These are phyloP conservation scores for Plantago ovata DNA, from an alignment of 257 asterid genomes.

Conservation along the genomic window DNA sequence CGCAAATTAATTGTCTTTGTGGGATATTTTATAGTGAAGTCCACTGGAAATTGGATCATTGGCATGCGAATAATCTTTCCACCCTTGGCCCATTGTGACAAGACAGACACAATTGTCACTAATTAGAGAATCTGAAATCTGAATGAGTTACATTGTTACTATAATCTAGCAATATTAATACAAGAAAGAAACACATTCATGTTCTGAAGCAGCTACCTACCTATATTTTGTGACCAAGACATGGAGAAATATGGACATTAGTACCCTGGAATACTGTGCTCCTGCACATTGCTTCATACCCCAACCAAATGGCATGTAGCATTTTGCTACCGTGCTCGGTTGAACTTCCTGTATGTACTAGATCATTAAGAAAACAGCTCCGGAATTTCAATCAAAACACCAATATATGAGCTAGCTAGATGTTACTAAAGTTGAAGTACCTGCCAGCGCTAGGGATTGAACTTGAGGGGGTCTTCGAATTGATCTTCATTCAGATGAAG, in stretches of 20 bases:
- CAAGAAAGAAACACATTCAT: too few relatives aligned
- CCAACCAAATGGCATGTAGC: constrained; percentile 82
- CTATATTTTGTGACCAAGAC: constrained; percentile 69
- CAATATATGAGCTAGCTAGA: too few relatives aligned
- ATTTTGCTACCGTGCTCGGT: constrained; percentile 34
- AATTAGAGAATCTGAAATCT: not conserved
- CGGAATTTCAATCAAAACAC: not conserved
- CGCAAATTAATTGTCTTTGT: too few relatives aligned
- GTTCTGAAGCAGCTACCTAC: constrained; percentile 30
- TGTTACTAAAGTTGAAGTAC: constrained; percentile 24
- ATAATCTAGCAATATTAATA: not conserved
- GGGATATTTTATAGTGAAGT: constrained; percentile 60
- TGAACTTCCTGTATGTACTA: constrained; percentile 34
- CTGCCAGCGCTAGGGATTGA: constrained; percentile 83
- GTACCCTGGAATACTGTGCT: constrained; percentile 71
- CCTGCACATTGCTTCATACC: constrained; percentile 93
- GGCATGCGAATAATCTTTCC: constrained; percentile 71
- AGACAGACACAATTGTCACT: too few relatives aligned
- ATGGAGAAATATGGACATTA: constrained; percentile 70
- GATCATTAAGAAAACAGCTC: not conserved
- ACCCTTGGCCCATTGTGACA: constrained; percentile 42
- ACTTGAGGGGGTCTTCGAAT: constrained; percentile 61
- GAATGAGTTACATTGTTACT: not conserved
- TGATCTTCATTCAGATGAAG: constrained; percentile 49
- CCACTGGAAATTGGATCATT: constrained; percentile 71